Conservation (phyloP, 345 rosid genomes). For the Salix arbutifolia region DNA sequence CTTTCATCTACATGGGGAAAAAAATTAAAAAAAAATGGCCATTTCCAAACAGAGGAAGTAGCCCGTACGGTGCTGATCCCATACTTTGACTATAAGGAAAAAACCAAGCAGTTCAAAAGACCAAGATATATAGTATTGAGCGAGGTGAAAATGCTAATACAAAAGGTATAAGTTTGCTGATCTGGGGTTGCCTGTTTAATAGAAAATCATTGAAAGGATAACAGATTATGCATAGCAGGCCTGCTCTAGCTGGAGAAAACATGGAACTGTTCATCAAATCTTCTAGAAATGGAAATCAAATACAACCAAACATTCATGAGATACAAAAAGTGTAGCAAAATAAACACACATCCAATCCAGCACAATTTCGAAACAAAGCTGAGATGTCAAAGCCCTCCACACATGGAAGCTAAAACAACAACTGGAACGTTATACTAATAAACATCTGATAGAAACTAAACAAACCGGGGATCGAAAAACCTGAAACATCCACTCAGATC, state of each 20-base stretch:
- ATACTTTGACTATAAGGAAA: conserved; percentile 10
- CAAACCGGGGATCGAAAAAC: conserved; percentile 42
- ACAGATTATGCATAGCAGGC: conserved; percentile 8
- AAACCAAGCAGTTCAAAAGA: conserved; percentile 3
- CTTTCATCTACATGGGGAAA: conserved; percentile 22
- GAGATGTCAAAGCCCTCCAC: conserved; percentile 35
- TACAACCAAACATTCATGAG: conserved; percentile 11
- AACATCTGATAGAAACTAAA: conserved; percentile 25
- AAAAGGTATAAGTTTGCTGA: conserved; percentile 14
- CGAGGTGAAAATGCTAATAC: neutral
- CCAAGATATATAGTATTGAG: conserved; percentile 8
- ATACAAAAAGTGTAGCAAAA: conserved; percentile 15
- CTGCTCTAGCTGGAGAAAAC: conserved; percentile 24
- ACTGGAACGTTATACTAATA: neutral
- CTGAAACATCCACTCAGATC: conserved; percentile 40
- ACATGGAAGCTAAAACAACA: conserved; percentile 17
- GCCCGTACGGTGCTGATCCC: neutral
- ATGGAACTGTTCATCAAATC: conserved; percentile 7
- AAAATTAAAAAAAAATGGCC: conserved; percentile 28
- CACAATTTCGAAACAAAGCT: conserved; percentile 14
- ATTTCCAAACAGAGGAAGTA: conserved; percentile 25
- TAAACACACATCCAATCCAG: conserved; percentile 23
- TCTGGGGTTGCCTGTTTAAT: conserved; percentile 10
- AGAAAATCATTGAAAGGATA: conserved; percentile 8
- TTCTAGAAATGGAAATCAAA: conserved; percentile 16